phyloP scores from a whole-genome alignment of 2,329 filamentous ascomycete genomes.

The Diplodia scrobiculata region DNA sequence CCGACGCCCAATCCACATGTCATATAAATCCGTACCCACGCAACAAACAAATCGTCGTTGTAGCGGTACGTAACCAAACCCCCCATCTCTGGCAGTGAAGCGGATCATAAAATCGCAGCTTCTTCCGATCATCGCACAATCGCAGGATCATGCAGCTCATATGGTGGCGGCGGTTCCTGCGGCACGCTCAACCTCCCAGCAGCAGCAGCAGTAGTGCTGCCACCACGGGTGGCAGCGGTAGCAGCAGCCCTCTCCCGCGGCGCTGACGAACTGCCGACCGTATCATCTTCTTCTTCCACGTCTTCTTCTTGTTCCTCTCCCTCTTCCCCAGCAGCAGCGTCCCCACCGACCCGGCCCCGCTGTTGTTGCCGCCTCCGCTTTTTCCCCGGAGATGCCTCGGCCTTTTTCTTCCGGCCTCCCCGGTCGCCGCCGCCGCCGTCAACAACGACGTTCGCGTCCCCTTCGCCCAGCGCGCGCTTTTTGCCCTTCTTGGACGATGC shows the following conservation, averaged over 20 bases:
- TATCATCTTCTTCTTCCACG: not conserved
- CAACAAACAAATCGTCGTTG: not conserved
- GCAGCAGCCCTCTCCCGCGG: not conserved
- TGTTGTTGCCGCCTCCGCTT: slow-evolving; percentile 10
- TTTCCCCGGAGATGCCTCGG: slow-evolving; percentile 34
- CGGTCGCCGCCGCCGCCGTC: not conserved
- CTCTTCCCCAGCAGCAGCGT: slow-evolving; percentile 1
- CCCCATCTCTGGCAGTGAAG: not conserved
- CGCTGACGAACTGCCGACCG: not conserved
- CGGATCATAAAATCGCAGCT: not conserved
- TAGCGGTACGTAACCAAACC: not conserved
- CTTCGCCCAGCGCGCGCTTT: not conserved
- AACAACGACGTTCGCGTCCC: not conserved
- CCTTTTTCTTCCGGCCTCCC: not conserved
- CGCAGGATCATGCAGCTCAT: slow-evolving; percentile 28
- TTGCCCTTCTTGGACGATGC: not conserved
- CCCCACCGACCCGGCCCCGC: not conserved
- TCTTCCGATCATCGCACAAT: not conserved
- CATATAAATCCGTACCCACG: not conserved
- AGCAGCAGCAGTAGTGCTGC: not conserved
- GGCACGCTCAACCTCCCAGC: slow-evolving; percentile 29
- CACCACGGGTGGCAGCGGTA: not conserved
- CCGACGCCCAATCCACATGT: not conserved
- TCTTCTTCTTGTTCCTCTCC: not conserved
- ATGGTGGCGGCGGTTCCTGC: slow-evolving; percentile 31